Base-by-base conservation (phyloP, 345 rosid genomes). In the Dipteronia dyeriana region DNA sequence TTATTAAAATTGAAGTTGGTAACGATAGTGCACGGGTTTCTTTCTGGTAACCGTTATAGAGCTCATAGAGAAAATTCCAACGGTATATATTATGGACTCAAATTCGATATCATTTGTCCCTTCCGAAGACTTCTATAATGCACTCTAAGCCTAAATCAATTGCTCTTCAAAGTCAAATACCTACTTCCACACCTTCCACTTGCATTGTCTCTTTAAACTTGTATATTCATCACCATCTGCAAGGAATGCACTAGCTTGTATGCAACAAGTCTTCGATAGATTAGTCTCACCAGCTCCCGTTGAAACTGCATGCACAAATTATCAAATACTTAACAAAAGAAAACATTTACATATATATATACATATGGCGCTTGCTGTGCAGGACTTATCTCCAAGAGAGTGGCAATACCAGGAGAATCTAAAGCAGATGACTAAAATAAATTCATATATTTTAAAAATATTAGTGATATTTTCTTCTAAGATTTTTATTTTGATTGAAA, bases 271-370 rank as follows among this genome's bases (percentile, higher is more conserved):
- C 80, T 63, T 54, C 20, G 75, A 78, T 26, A 16, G 62, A 76
- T 60, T 41, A 47, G 43, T 80, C 70, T 79, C 73, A 83, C 76
- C 83, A 19, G 60, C 79, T 53, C 70, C 88, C 82, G 81, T 64
- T 22, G 77, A 80, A 31, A 71, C 70, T 53, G 63, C 59, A 56
- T 77, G 45, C 70, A 66, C 73, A 63, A 45, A 70, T 66, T 59
- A 59, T 68, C 86, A 83, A 79, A 78, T 80, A 45, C 25, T 61
- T 61, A 73, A 20, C 59, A 20, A n/a, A 34, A 34, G 12, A 6
- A 66, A 49, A 74, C 57, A 68, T 13, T 34, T 25, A 38, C 9
- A 31, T 41, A 4, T 31, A 38, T n/a, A n/a, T n/a, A n/a, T n/a
- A n/a, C 13, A 31, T 41, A 4, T n/a, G n/a, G n/a, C n/a, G 12